Conservation (phyloP, 768 basidiomycete genomes). For the Postia placenta region DNA sequence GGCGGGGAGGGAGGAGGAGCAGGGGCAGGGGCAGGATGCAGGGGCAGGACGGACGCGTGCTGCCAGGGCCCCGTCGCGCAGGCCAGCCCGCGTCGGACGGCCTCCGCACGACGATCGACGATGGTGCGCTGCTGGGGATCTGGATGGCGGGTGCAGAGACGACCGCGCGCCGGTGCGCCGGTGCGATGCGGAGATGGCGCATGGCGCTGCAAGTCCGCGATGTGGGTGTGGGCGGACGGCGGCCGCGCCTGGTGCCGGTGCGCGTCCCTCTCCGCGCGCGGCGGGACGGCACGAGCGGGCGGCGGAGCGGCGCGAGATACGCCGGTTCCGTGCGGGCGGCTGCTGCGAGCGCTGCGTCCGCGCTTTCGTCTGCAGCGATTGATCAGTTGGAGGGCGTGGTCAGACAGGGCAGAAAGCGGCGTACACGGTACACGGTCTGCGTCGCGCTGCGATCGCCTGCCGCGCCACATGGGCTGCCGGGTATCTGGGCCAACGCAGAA, state of each 20-base stretch:
- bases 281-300: constrained; percentile 38
- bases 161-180: constrained; percentile 39
- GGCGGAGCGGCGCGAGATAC: constrained; percentile 43
- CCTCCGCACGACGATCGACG: constrained; percentile 37
- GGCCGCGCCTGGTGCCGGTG: constrained; percentile 41
- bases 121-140: constrained; percentile 40
- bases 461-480: constrained; percentile 40
- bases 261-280: constrained; percentile 34
- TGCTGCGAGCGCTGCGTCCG: constrained; percentile 35
- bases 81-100: constrained; percentile 36
- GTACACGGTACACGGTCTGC: constrained; percentile 48
- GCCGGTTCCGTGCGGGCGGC: constrained; percentile 42
- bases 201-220: constrained; percentile 42
- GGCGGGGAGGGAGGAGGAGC: constrained; percentile 45
- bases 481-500: constrained; percentile 32
- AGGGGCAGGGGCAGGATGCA: too few relatives aligned
- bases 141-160: constrained; percentile 45
- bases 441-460: constrained; percentile 43
- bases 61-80: constrained; percentile 27
- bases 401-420: constrained; percentile 28
- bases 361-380: constrained; percentile 35
- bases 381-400: constrained; percentile 24
- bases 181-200: constrained; percentile 41
- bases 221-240: constrained; percentile 37
- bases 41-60: constrained; percentile 46